Conservation (phyloP, 23 red algal species). For the Agarophyton chilense region DNA sequence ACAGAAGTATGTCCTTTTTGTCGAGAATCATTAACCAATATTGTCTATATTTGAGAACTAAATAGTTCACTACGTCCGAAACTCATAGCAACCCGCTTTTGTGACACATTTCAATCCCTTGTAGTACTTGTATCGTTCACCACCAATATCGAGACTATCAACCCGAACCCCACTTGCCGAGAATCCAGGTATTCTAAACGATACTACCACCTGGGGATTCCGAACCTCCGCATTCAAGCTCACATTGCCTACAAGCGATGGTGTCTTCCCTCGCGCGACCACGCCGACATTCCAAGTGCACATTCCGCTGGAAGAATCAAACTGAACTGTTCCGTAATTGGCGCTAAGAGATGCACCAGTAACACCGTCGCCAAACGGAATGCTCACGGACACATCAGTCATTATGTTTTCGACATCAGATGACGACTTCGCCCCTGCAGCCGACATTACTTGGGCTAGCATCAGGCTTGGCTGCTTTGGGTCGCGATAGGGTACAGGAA, state of each 20-base stretch:
- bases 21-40: too few relatives aligned
- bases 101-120: slow-evolving; percentile 86
- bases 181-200: slow-evolving; percentile 67
- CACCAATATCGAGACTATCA: slow-evolving; percentile 62
- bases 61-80: slow-evolving; percentile 65
- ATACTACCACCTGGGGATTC: slow-evolving; percentile 55
- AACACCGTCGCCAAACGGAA: slow-evolving; percentile 69
- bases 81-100: slow-evolving; percentile 79
- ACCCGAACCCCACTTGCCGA: slow-evolving; percentile 65
- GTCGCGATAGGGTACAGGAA: neutral
- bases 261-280: slow-evolving; percentile 48
- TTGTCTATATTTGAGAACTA: too few relatives aligned
- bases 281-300: slow-evolving; percentile 62
- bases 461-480: slow-evolving; percentile 25
- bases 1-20: too few relatives aligned
- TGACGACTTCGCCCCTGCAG: slow-evolving; percentile 47
- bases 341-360: slow-evolving; percentile 50
- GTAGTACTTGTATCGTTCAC: slow-evolving; percentile 82
- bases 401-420: slow-evolving; percentile 33
- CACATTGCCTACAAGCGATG: slow-evolving; percentile 58
- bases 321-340: slow-evolving; percentile 67
- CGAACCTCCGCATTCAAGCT: slow-evolving; percentile 18
- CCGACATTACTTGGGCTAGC: slow-evolving; percentile 53
- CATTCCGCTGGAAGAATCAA: slow-evolving; percentile 45
- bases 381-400: slow-evolving; percentile 46